These are phyloP conservation scores for Vicia sativa DNA, from an alignment of 306 rosid genomes.

Conservation along the genomic window DNA sequence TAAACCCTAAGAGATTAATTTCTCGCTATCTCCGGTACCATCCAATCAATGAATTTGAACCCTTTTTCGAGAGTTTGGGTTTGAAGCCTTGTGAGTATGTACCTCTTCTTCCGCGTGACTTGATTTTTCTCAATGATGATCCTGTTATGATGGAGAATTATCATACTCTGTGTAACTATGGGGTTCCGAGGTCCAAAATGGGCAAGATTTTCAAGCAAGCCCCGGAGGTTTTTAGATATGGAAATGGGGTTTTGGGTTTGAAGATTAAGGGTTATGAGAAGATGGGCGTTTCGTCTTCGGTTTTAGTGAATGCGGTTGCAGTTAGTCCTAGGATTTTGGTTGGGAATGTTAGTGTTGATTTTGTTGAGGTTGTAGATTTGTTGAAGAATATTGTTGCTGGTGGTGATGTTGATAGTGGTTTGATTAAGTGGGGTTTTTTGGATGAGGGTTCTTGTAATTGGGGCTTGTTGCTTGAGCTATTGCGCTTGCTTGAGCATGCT, in stretches of 20 bases:
- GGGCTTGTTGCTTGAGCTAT: conserved; percentile 55
- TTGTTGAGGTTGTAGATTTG: conserved; percentile 56
- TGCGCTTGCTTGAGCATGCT: conserved; percentile 48
- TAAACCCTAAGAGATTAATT: conserved; percentile 42
- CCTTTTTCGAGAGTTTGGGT: conserved; percentile 84
- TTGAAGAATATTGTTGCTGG: conserved; percentile 45
- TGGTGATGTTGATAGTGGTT: conserved; percentile 38
- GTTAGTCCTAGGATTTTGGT: conserved; percentile 64
- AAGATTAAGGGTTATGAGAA: conserved; percentile 64
- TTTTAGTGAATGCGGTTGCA: conserved; percentile 45
- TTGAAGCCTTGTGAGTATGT: conserved; percentile 68
- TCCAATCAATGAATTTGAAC: conserved; percentile 87
- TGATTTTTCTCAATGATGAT: conserved; percentile 67
- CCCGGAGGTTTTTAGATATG: conserved; percentile 47
- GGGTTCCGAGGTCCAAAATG: conserved; percentile 56
- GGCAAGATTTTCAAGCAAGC: conserved; percentile 64
- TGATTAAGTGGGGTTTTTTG: conserved; percentile 52
- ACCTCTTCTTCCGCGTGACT: conserved; percentile 55
- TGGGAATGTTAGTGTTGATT: conserved; percentile 52
- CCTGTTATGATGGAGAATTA: conserved; percentile 63
- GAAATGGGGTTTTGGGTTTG: conserved; percentile 53
- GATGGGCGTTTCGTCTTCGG: conserved; percentile 43
- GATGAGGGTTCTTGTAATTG: conserved; percentile 55
- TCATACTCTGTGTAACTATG: conserved; percentile 56
- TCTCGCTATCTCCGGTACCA: conserved; percentile 62